A percentile compares a stretch with the other conserved stretches of the same genome.
Conservation (phyloP, 768 basidiomycete genomes). For the Tricholomella constricta region DNA sequence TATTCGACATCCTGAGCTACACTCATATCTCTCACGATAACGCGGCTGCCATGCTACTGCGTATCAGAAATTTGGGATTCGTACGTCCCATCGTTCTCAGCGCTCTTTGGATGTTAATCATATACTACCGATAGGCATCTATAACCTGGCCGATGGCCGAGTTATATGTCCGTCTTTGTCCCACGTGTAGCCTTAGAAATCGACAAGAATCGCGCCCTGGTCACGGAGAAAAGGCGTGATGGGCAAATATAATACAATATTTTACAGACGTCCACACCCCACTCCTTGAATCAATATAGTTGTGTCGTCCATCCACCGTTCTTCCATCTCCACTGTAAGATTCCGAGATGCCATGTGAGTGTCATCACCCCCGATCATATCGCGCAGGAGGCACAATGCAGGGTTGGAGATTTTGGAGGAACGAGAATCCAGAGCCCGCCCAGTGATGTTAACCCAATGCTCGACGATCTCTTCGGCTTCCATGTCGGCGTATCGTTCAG, state of each 20-base stretch:
- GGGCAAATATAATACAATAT: not conserved
- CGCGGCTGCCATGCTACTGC: conserved; percentile 54
- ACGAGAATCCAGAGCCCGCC: conserved; percentile 4
- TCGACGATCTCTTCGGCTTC: conserved; percentile 5
- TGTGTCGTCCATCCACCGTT: conserved; percentile 48
- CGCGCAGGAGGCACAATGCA: conserved; percentile 42
- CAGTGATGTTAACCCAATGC: conserved; percentile 8
- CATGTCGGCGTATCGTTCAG: conserved; percentile 12
- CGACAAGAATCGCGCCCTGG: conserved; percentile 4
- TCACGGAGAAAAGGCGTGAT: conserved; percentile 1
- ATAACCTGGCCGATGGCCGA: conserved; percentile 79
- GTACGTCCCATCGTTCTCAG: conserved; percentile 39
- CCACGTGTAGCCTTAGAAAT: conserved; percentile 38
- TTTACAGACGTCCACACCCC: not conserved
- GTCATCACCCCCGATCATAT: conserved; percentile 43
- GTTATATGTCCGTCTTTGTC: conserved; percentile 64
- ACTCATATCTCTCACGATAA: conserved; percentile 62
- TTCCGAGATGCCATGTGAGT: conserved; percentile 34
- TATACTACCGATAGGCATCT: conserved; percentile 43
- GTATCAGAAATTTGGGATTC: conserved; percentile 58
- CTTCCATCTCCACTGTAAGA: conserved; percentile 47
- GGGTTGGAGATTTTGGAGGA: conserved; percentile 22
- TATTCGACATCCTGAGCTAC: conserved; percentile 70
- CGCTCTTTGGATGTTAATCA: not conserved
- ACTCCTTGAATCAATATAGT: conserved; percentile 42